phyloP scores from a whole-genome alignment of 805 yeast genomes.

The Jamesozyma spencerorum region DNA sequence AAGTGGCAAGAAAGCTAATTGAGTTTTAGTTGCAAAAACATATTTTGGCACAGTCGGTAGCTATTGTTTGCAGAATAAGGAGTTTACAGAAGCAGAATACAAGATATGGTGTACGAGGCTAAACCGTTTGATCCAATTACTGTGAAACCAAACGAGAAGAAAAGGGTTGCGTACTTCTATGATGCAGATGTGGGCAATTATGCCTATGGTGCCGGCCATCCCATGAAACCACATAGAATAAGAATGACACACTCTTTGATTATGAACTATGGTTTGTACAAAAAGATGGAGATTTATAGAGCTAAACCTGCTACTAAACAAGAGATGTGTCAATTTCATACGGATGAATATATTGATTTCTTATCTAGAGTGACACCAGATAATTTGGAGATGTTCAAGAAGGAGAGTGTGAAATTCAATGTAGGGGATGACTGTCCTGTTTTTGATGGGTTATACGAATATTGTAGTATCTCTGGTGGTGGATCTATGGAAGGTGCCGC shows the following conservation, averaged over 20 bases:
- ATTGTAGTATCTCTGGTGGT: slow-evolving; percentile 81
- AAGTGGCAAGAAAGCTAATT: no score
- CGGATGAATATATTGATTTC: slow-evolving; percentile 94
- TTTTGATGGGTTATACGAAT: slow-evolving; percentile 90
- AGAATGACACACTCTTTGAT: slow-evolving; percentile 97
- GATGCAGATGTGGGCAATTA: slow-evolving; percentile 95
- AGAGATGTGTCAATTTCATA: slow-evolving; percentile 97
- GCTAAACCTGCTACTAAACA: slow-evolving; percentile 97
- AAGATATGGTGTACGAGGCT: slow-evolving; percentile 37
- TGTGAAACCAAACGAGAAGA: slow-evolving; percentile 42
- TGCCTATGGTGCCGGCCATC: slow-evolving; percentile 97
- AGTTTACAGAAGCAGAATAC: no score
- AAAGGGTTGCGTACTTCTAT: slow-evolving; percentile 67
- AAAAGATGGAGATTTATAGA: slow-evolving; percentile 93
- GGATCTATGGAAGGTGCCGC: slow-evolving; percentile 91
- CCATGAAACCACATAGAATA: slow-evolving; percentile 98
- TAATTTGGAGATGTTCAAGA: slow-evolving; percentile 74
- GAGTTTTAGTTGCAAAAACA: no score
- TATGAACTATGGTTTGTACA: slow-evolving; percentile 93
- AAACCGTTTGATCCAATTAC: slow-evolving; percentile 57
- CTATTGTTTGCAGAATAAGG: no score
- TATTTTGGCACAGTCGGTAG: no score
- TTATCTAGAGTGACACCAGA: slow-evolving; percentile 86
- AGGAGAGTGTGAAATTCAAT: slow-evolving; percentile 81
- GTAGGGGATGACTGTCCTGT: slow-evolving; percentile 94